Conservation (phyloP, 2,329 filamentous ascomycete species). For the Diaporthe destruens region DNA sequence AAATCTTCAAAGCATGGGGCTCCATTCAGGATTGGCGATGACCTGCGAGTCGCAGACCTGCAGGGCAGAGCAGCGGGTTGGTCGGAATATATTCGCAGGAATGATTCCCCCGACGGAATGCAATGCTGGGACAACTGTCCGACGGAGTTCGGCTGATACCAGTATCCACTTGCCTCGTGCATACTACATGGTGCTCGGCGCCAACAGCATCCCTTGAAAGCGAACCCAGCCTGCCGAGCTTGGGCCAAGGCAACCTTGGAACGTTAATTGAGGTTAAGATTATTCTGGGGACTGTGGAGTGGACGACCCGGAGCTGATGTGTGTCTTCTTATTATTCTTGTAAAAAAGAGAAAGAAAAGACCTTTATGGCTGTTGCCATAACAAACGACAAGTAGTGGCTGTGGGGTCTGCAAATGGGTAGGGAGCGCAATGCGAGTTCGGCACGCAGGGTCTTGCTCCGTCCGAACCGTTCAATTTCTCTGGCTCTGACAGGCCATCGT, state of each 20-base stretch:
- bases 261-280: neutral
- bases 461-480: neutral
- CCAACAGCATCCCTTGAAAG: neutral
- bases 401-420: neutral
- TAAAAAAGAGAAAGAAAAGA: neutral
- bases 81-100: neutral
- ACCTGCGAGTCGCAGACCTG: neutral
- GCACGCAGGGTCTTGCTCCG: neutral
- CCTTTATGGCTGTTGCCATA: neutral
- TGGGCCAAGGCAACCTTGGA: neutral
- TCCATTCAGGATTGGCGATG: neutral
- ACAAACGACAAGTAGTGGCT: neutral
- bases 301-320: neutral
- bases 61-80: neutral
- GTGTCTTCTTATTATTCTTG: neutral
- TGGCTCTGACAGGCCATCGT: neutral
- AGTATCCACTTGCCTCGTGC: neutral
- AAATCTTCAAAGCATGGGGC: neutral
- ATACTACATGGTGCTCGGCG: no score
- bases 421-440: neutral
- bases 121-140: neutral
- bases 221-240: no score
- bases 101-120: neutral
- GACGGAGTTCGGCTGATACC: neutral
- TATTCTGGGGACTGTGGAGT: neutral